phyloP scores from a whole-genome alignment of 805 yeast species.

The Brettanomyces bruxellensis region DNA sequence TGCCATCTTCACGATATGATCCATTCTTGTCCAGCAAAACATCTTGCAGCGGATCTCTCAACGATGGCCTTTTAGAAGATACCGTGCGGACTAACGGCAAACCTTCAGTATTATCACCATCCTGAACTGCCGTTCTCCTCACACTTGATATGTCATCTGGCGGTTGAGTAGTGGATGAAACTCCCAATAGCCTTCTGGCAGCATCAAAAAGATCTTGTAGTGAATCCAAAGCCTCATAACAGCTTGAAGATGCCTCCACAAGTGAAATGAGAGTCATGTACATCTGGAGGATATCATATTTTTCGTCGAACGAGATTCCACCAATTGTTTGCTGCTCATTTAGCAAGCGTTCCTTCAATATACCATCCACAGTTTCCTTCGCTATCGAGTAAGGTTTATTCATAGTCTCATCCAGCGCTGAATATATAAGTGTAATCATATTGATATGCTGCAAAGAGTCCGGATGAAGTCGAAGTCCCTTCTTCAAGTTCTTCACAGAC shows the following conservation, averaged over 20 bases:
- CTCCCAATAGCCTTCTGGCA: slow-evolving; percentile 30
- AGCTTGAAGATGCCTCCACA: slow-evolving; percentile 53
- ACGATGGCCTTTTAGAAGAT: slow-evolving; percentile 1
- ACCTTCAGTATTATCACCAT: no score
- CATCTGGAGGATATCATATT: slow-evolving; percentile 52
- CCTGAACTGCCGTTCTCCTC: no score
- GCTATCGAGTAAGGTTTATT: slow-evolving; percentile 31
- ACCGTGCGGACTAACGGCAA: background rate
- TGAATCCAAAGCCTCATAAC: slow-evolving; percentile 48
- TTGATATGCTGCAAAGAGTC: slow-evolving; percentile 59
- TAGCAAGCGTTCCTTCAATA: slow-evolving; percentile 4
- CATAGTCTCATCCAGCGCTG: slow-evolving; percentile 45
- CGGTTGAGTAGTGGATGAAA: background rate
- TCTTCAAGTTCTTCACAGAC: slow-evolving; percentile 38
- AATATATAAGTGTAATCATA: slow-evolving; percentile 51
- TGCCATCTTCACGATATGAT: no score
- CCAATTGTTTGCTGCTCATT: slow-evolving; percentile 35
- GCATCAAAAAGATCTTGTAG: slow-evolving; percentile 60
- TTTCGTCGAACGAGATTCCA: slow-evolving; percentile 11
- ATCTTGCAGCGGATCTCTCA: background rate
- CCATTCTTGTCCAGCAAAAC: no score
- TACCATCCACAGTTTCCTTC: slow-evolving; percentile 43
- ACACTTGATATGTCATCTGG: no score
- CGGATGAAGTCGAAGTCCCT: slow-evolving; percentile 39
- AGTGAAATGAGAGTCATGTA: slow-evolving; percentile 68